phyloP scores from a whole-genome alignment of 371 early-diverging fungal species.

The Syncephalastrum monosporum region DNA sequence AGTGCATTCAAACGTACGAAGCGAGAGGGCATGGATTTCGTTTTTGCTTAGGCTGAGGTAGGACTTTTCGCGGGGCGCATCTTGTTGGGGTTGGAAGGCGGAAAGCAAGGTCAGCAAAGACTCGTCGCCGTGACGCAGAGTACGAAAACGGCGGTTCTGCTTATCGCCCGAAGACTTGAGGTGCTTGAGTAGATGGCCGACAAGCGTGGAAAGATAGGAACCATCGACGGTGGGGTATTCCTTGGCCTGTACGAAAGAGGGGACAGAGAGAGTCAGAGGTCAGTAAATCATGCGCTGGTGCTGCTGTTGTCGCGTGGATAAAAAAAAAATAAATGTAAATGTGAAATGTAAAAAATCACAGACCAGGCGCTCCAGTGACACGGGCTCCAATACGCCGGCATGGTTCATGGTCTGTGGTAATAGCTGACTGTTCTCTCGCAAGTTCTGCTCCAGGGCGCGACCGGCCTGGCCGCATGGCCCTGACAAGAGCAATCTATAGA shows the following conservation, averaged over 20 bases:
- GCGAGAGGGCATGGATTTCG: slow-evolving; percentile 21
- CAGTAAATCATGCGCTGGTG: neutral
- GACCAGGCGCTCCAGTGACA: slow-evolving; percentile 55
- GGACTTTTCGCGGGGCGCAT: slow-evolving; percentile 14
- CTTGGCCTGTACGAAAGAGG: slow-evolving; percentile 20
- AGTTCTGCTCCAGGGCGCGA: slow-evolving; percentile 39
- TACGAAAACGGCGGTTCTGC: slow-evolving; percentile 26
- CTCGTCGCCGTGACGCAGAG: slow-evolving; percentile 42
- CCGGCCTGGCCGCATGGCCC: slow-evolving; percentile 55
- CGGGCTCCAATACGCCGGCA: slow-evolving; percentile 55
- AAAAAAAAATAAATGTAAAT: neutral
- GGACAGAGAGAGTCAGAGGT: slow-evolving; percentile 4
- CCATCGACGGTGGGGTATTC: slow-evolving; percentile 30
- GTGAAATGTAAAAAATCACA: slow-evolving; percentile 11
- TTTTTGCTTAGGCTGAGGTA: slow-evolving; percentile 25
- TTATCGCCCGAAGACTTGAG: slow-evolving; percentile 38
- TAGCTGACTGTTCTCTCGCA: slow-evolving; percentile 45
- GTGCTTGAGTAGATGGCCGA: slow-evolving; percentile 28
- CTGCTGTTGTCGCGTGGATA: too few relatives aligned
- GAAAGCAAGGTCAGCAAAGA: slow-evolving; percentile 41
- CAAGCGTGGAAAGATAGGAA: slow-evolving; percentile 23
- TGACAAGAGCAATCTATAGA: slow-evolving; percentile 52
- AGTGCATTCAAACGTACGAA: slow-evolving; percentile 18
- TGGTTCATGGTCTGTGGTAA: slow-evolving; percentile 66
- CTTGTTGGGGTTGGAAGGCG: slow-evolving; percentile 29